These are phyloP conservation scores for Terfezia claveryi DNA, from an alignment of 495 filamentous ascomycete species.

Conservation along the genomic window DNA sequence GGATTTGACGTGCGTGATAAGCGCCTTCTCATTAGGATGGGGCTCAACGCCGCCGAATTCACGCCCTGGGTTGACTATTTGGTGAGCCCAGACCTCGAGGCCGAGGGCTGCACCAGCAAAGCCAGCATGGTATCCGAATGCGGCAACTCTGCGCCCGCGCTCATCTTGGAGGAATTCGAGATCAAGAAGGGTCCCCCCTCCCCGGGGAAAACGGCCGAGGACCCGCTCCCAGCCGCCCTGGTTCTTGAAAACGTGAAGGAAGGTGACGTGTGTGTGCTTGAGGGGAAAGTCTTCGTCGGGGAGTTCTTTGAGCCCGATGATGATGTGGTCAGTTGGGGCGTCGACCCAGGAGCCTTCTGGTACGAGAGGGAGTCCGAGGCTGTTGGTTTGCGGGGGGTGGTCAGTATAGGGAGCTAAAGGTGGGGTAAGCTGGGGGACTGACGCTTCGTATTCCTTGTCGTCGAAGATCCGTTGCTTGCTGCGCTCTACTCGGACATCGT, in stretches of 20 bases:
- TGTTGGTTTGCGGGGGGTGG: slow-evolving; percentile 3
- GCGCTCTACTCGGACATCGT: slow-evolving; percentile 62
- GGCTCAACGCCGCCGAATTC: slow-evolving; percentile 44
- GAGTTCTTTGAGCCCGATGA: slow-evolving; percentile 85
- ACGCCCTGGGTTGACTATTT: slow-evolving; percentile 44
- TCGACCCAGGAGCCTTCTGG: slow-evolving; percentile 57
- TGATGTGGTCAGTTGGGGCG: slow-evolving; percentile 57
- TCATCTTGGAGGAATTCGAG: slow-evolving; percentile 79
- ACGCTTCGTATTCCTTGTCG: slow-evolving; percentile 38
- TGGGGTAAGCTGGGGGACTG: background rate
- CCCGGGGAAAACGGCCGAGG: slow-evolving; percentile 58
- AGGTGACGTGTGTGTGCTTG: slow-evolving; percentile 66
- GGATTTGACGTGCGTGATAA: slow-evolving; percentile 53
- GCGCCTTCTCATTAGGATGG: slow-evolving; percentile 53
- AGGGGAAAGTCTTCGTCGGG: slow-evolving; percentile 75
- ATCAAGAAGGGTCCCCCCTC: slow-evolving; percentile 66
- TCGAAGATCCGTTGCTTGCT: slow-evolving; percentile 67
- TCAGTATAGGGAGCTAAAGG: background rate
- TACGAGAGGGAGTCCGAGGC: slow-evolving; percentile 52
- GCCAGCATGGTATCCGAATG: slow-evolving; percentile 57
- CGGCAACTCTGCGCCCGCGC: slow-evolving; percentile 56
- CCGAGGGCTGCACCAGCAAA: slow-evolving; percentile 67
- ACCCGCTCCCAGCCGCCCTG: slow-evolving; percentile 71
- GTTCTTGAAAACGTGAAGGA: slow-evolving; percentile 68
- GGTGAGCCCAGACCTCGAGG: slow-evolving; percentile 74